phyloP scores from a whole-genome alignment of 257 asterid genomes.

The Ilex asprella region DNA sequence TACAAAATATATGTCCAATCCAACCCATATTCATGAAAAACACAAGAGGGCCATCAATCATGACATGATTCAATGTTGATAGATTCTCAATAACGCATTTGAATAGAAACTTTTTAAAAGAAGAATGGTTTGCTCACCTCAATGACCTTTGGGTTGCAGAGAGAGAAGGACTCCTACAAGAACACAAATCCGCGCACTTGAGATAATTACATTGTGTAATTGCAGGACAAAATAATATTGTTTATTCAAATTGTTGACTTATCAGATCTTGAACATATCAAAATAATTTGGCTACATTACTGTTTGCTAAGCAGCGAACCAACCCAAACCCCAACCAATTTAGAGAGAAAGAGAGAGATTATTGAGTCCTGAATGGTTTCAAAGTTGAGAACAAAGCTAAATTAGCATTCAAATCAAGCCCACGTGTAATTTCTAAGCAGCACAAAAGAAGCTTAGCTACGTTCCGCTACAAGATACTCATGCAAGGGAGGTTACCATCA shows the following conservation, averaged over 20 bases:
- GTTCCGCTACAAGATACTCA: too few species aligned
- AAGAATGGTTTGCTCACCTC: conserved; percentile 43
- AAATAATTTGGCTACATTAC: neutral
- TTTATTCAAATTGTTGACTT: too few species aligned
- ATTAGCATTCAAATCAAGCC: too few species aligned
- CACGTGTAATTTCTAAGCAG: too few species aligned
- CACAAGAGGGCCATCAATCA: neutral
- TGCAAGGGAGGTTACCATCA: too few species aligned
- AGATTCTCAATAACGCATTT: neutral
- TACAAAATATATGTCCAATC: neutral
- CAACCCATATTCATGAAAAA: neutral
- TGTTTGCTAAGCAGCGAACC: neutral
- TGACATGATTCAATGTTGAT: neutral
- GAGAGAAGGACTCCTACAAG: conserved; percentile 86
- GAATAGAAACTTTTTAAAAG: neutral
- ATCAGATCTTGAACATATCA: neutral
- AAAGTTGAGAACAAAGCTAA: too few species aligned
- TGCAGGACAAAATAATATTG: neutral
- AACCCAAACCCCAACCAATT: neutral
- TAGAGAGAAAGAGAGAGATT: neutral
- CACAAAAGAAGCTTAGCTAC: too few species aligned
- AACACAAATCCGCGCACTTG: conserved; percentile 14
- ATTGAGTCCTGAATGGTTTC: too few species aligned
- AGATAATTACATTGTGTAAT: conserved; percentile 2
- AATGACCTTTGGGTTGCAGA: conserved; percentile 64